These are phyloP conservation scores for Skeletonema costatum DNA, from an alignment of 108 stramenopile genomes.

Conservation along the genomic window DNA sequence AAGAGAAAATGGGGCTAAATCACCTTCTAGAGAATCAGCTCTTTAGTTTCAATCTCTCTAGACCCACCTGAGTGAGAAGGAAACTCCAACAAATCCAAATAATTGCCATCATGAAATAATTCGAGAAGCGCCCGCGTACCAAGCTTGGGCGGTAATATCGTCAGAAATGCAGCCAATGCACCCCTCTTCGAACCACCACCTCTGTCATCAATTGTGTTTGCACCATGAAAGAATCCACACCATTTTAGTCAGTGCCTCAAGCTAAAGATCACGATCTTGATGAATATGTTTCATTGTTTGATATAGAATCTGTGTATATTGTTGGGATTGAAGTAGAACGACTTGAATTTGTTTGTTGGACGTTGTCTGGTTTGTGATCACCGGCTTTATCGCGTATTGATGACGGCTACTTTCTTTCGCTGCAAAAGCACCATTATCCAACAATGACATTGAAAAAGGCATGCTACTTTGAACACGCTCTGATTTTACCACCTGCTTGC, in stretches of 20 bases:
- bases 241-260: slow-evolving; percentile 40
- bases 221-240: slow-evolving; percentile 44
- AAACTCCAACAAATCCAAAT: slow-evolving; percentile 42
- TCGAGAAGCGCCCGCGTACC: slow-evolving; percentile 38
- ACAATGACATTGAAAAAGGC: slow-evolving; percentile 1
- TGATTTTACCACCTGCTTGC: not conserved
- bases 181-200: not conserved
- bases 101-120: slow-evolving; percentile 32
- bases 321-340: slow-evolving; percentile 37
- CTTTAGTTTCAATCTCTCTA: not conserved
- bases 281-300: slow-evolving; percentile 51
- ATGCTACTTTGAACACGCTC: not conserved
- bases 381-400: not conserved
- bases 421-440: not conserved
- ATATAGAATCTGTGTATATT: slow-evolving; percentile 39
- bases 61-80: not conserved
- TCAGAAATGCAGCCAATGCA: slow-evolving; percentile 36
- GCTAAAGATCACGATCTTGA: slow-evolving; percentile 47
- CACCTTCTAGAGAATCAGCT: not conserved
- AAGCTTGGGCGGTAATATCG: slow-evolving; percentile 30
- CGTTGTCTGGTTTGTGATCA: not conserved
- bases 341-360: slow-evolving; percentile 22
- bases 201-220: not conserved
- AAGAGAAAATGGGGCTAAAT: not conserved
- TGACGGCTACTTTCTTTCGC: not conserved